Percentiles rank a stretch among this genome's conserved stretches.
These are phyloP conservation scores for Suillus cothurnatus DNA, from an alignment of 768 basidiomycete genomes.

Conservation along the genomic window DNA sequence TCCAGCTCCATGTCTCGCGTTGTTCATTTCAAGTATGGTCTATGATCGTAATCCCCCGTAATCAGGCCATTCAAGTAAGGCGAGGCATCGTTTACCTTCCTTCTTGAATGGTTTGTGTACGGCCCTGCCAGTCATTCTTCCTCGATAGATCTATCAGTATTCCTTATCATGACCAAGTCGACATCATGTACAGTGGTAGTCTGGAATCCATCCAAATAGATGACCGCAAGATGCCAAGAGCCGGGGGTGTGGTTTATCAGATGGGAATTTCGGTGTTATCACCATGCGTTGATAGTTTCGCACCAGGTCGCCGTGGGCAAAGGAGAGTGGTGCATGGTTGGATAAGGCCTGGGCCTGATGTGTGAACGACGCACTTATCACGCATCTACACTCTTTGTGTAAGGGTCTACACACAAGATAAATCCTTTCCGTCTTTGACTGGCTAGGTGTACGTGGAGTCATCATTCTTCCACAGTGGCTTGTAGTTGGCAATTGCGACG, in stretches of 20 bases:
- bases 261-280: neutral
- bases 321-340: neutral
- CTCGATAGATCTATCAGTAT: neutral
- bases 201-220: neutral
- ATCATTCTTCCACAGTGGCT: neutral
- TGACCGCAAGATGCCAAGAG: neutral
- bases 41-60: neutral
- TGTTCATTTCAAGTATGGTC: neutral
- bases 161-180: neutral
- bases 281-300: neutral
- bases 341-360: neutral
- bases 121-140: neutral
- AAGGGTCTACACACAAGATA: neutral
- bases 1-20: neutral
- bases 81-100: neutral
- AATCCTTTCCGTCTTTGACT: neutral
- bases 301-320: neutral
- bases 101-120: neutral
- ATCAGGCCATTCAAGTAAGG: neutral
- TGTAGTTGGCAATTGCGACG: neutral
- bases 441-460: neutral
- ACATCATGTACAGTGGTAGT: neutral
- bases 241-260: neutral
- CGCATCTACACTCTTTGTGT: neutral
- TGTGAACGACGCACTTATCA: neutral